phyloP scores from a whole-genome alignment of 805 yeast species.

The Candida hungchunana region DNA sequence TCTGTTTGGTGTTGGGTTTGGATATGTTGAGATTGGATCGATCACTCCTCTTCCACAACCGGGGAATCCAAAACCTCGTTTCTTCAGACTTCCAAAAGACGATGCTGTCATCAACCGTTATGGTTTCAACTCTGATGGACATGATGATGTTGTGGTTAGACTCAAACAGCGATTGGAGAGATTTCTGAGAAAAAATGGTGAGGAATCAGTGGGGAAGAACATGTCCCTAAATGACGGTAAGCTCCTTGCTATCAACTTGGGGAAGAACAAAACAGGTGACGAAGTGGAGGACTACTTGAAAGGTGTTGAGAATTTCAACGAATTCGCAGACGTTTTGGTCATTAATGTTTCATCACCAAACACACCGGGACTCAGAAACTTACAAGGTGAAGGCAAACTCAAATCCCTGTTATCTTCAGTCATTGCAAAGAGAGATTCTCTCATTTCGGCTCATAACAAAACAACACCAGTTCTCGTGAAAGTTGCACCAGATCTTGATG shows the following conservation, averaged over 20 bases:
- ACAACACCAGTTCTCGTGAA: constrained; percentile 84
- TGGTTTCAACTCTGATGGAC: constrained; percentile 93
- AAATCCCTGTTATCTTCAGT: constrained; percentile 64
- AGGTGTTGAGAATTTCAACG: constrained; percentile 81
- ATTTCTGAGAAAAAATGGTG: constrained; percentile 25
- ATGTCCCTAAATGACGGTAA: constrained; percentile 58
- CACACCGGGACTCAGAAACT: constrained; percentile 88
- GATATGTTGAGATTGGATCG: constrained; percentile 90
- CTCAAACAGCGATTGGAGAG: constrained; percentile 58
- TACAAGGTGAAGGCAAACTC: constrained; percentile 75
- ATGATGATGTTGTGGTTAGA: constrained; percentile 64
- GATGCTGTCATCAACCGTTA: constrained; percentile 91
- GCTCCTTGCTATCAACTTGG: constrained; percentile 78
- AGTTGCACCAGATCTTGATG: constrained; percentile 89
- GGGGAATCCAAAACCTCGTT: constrained; percentile 91
- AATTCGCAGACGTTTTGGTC: constrained; percentile 82
- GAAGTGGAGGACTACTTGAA: constrained; percentile 80
- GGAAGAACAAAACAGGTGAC: constrained; percentile 90
- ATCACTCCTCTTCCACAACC: constrained; percentile 91
- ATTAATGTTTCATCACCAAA: constrained; percentile 94
- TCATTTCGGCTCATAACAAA: constrained; percentile 35
- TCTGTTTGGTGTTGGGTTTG: constrained; percentile 72
- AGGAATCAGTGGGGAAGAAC: constrained; percentile 23
- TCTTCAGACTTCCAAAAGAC: constrained; percentile 80
- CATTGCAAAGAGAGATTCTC: constrained; percentile 61